Base-by-base conservation (phyloP, 225 moss, liverwort and hornwort genomes). In the Sphagnum contortum region DNA sequence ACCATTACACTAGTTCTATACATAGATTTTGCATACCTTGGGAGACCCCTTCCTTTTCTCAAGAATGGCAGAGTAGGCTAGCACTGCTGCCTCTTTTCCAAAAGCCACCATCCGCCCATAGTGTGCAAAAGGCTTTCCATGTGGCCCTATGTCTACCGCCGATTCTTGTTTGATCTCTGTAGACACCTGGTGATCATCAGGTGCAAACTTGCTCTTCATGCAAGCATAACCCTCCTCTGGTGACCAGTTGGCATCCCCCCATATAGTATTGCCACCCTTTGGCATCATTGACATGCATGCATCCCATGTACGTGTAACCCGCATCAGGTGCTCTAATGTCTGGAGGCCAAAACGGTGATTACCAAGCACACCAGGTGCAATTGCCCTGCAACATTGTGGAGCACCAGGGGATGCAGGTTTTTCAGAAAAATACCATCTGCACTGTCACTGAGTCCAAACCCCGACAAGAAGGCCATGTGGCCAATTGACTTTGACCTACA, bases 201-300 rank as follows among this genome's bases (percentile, higher is more conserved):
- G 68, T 8, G 12, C 9, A 54, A 0, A 61, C 70, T 77, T 89
- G 67, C 70, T 76, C 51, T 48, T 48, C 4, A 75, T 44, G 14
- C 93, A 98, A 68, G 91, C 98, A 69, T 74, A 86, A 67, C 89
- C 91, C 80, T 98, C 98, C 80, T 98, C 98, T 12, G 98, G 98
- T 66, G 98, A 98, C 93, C 93, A 98, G 46, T 91, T 83, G 48
- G 66, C 81, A 72, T 89, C 67, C 2, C 98, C 98, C 98, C 98
- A 98, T 8, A 98, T 68, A 49, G 68, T 63, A 50, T 78, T 83
- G 72, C 98, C 98, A 55, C 98, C 98, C 66, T 91, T 98, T 5
- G 98, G 98, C 44, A 98, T 48, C 98, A 98, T 98, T 60, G 98
- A 98, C 82, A 91, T 70, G 73, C 86, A 86, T 47, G 98, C 81